Evolutionary conservation across 805 yeast species (phyloP), one percentile per base, ranked within the genome.

Genomic region (Candida silvatica): DNA sequence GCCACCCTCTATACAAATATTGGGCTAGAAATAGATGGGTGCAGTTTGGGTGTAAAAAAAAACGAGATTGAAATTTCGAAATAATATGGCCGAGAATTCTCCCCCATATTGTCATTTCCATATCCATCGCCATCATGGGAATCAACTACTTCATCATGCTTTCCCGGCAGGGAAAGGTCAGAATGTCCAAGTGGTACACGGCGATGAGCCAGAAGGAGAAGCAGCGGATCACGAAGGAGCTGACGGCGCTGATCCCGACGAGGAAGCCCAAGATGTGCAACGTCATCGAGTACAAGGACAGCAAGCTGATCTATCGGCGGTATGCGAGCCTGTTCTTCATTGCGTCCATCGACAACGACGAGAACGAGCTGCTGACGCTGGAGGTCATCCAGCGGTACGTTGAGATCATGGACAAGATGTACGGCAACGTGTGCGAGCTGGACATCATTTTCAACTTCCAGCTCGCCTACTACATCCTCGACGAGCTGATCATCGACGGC

Each of bases 381-480:
- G 98, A 92, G 51, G 64, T 82, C 14, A 79, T 92, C 34, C 98
- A 92, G 56, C 68, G 97, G 41, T 92, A 79, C 55, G 98, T 92
- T 27, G 98, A 92, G 57, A 87, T 85, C 44, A 86, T 92, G 96
- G 98, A 92, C 64, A 80, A 82, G 47, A 77, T 87, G 40, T 92
- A 85, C 54, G 97, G 96, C 9, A 90, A 86, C 51, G 98, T 92
- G 14, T 87, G 97, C 60, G 98, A 92, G 56, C 66, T 92, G 49
- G 98, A 92, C 61, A 92, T 92, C 42, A 92, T 92, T 33, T 92
- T 92, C 71, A 92, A 94, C 51, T 92, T 92, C 61, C 84, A 83
- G 47, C 82, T 84, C 53, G 97, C 97, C 0, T 92, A 92, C 56
- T 83, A 85, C 58, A 80, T 92, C 9, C 64, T 92, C 43, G 95